These are phyloP conservation scores for Poa pratensis DNA, from an alignment of 176 grass and related monocot genomes.

Conservation along the genomic window DNA sequence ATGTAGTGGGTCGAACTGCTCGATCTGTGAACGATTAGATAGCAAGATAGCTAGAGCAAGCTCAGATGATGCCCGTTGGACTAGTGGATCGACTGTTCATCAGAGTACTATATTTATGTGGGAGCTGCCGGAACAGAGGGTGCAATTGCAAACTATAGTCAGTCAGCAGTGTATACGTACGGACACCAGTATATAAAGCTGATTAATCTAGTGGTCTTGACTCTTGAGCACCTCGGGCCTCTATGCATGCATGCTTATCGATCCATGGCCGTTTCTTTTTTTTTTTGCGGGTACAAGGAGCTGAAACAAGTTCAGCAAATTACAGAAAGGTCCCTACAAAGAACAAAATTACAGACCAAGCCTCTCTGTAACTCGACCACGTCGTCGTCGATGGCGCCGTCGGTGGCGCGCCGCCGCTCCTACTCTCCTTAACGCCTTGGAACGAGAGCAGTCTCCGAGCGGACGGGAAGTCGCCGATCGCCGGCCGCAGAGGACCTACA, in stretches of 20 bases:
- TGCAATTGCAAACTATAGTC: neutral
- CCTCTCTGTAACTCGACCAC: too few species aligned
- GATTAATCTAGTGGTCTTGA: neutral
- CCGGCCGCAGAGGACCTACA: too few species aligned
- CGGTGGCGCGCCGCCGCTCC: too few species aligned
- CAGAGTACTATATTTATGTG: neutral
- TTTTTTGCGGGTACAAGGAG: too few species aligned
- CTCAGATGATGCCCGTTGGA: neutral
- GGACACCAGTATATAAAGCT: neutral
- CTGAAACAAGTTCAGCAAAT: too few species aligned
- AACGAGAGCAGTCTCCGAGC: too few species aligned
- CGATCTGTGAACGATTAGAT: neutral
- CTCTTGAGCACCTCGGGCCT: neutral
- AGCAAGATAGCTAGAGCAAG: neutral
- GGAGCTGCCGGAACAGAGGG: neutral
- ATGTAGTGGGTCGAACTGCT: neutral
- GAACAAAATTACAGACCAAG: too few species aligned
- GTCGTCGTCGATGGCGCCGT: too few species aligned
- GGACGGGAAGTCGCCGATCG: too few species aligned
- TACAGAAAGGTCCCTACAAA: too few species aligned
- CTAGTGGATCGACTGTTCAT: neutral
- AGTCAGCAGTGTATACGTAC: neutral
- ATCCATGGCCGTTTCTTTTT: neutral
- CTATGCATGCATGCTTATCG: neutral
- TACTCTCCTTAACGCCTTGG: too few species aligned